Conservation (phyloP, 306 rosid genomes). For the Lupinus albus region DNA sequence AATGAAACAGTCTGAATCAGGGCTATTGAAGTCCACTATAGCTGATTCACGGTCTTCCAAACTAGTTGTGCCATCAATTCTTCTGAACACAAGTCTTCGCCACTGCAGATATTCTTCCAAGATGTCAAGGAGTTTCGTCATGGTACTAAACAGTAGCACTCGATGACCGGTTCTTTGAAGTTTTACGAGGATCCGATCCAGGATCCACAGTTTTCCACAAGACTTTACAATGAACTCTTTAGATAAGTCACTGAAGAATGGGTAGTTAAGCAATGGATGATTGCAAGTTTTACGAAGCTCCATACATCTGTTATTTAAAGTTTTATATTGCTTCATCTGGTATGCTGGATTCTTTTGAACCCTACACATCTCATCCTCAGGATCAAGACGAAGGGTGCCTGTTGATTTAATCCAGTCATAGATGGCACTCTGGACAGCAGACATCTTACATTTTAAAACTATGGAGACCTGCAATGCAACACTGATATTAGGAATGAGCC, state of each 20-base stretch:
- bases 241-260: constrained; percentile 81
- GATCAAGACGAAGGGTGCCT: constrained; percentile 98
- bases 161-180: constrained; percentile 95
- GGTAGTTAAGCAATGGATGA: constrained; percentile 94
- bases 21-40: constrained; percentile 85
- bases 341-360: constrained; percentile 75
- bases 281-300: constrained; percentile 97
- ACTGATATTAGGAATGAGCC: constrained; percentile 40
- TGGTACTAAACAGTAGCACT: constrained; percentile 94
- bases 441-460: constrained; percentile 88
- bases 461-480: constrained; percentile 78
- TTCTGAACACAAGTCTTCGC: constrained; percentile 84
- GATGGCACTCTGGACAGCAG: constrained; percentile 89
- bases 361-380: constrained; percentile 85
- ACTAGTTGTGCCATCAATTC: constrained; percentile 99
- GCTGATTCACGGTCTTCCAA: constrained; percentile 99
- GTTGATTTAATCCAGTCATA: constrained; percentile 98
- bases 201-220: constrained; percentile 96
- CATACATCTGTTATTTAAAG: constrained; percentile 96
- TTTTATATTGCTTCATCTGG: constrained; percentile 79
- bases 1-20: constrained; percentile 84
- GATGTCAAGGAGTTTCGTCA: constrained; percentile 97
- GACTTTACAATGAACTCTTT: constrained; percentile 87
- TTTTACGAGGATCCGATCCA: constrained; percentile 90
- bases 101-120: constrained; percentile 97